Conservation (phyloP, 768 basidiomycete species). For the Tylopilus felleus region DNA sequence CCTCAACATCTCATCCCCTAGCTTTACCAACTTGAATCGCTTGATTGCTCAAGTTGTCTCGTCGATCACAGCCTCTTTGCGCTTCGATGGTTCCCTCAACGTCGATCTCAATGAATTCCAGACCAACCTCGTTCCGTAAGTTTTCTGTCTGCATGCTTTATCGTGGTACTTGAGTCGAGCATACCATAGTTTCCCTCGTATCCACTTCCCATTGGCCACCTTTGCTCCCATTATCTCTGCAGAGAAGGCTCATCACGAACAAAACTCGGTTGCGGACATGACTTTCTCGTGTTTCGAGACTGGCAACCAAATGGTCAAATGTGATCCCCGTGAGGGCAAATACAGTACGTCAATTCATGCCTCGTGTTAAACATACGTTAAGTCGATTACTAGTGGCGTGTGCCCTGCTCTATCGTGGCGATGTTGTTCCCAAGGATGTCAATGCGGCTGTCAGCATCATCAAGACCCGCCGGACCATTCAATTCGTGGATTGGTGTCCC, state of each 20-base stretch:
- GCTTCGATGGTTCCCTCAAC: constrained; percentile 62
- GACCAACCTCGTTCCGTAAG: constrained; percentile 96
- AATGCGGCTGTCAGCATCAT: constrained; percentile 70
- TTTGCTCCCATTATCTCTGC: constrained; percentile 93
- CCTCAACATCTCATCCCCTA: constrained; percentile 79
- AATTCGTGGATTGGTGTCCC: constrained; percentile 77
- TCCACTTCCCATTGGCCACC: constrained; percentile 97
- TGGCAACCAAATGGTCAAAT: constrained; percentile 78
- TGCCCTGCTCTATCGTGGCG: constrained; percentile 69
- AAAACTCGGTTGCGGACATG: constrained; percentile 98
- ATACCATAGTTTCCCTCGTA: constrained; percentile 80
- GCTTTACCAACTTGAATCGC: constrained; percentile 93
- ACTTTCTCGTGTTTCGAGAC: constrained; percentile 86
- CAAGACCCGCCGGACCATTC: constrained; percentile 77
- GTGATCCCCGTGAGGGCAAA: constrained; percentile 76
- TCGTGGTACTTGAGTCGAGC: not conserved
- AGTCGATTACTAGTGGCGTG: constrained; percentile 49
- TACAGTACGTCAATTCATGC: constrained; percentile 46
- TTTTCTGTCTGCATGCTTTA: constrained; percentile 12
- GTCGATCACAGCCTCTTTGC: constrained; percentile 88
- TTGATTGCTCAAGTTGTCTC: constrained; percentile 99
- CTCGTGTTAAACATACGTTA: not conserved
- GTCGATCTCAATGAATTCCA: constrained; percentile 95
- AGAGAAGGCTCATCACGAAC: constrained; percentile 94
- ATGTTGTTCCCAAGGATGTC: constrained; percentile 76